phyloP scores from a whole-genome alignment of 2,329 filamentous ascomycete genomes.

The Diaporthe velutina region DNA sequence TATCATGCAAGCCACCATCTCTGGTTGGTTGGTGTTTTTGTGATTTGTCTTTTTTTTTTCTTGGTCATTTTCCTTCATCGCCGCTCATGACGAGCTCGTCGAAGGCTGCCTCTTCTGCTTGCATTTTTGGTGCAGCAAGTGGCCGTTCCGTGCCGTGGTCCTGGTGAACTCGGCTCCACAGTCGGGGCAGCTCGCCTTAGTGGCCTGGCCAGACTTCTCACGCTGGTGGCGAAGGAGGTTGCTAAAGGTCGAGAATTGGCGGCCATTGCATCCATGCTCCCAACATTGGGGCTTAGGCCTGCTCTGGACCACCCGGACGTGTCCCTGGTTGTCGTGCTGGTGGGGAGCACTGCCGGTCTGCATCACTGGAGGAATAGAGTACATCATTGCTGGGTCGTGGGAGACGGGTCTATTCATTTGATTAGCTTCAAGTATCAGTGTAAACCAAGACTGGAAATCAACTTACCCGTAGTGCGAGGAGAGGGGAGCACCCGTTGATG shows the following conservation, averaged over 20 bases:
- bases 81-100: conserved; percentile 49
- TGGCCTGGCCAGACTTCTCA: conserved; percentile 91
- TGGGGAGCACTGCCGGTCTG: conserved; percentile 41
- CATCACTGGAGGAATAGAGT: conserved; percentile 47
- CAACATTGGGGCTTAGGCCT: conserved; percentile 96
- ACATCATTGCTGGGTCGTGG: conserved; percentile 46
- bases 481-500: conserved; percentile 45
- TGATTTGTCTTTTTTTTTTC: background rate
- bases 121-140: conserved; percentile 89
- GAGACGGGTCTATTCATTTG: conserved; percentile 41
- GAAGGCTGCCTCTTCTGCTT: conserved; percentile 71
- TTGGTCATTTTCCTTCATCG: background rate
- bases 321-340: conserved; percentile 54
- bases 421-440: conserved; percentile 32
- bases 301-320: conserved; percentile 79
- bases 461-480: conserved; percentile 51
- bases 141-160: conserved; percentile 89
- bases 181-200: conserved; percentile 89
- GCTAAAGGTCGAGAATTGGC: conserved; percentile 96
- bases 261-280: conserved; percentile 96
- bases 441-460: background rate
- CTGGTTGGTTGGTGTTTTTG: conserved; percentile 9
- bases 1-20: conserved; percentile 37
- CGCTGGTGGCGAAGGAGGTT: conserved; percentile 93
- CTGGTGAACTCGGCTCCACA: conserved; percentile 95